These are phyloP conservation scores for Lippia alba DNA, from an alignment of 305 asterid genomes.

Conservation along the genomic window DNA sequence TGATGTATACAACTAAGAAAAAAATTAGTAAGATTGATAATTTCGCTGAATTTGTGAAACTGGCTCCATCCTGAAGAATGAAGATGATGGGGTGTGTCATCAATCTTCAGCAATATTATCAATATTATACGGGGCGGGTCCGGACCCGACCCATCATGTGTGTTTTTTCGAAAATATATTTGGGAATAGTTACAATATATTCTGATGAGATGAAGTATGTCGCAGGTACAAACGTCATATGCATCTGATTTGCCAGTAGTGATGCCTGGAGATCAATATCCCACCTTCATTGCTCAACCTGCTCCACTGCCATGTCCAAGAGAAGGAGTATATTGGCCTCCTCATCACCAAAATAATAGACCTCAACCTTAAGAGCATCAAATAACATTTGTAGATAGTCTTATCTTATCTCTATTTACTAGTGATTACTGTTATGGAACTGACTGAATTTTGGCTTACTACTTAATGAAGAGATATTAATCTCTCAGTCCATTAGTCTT, in stretches of 20 bases:
- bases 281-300: slow-evolving; percentile 85
- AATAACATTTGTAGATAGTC: slow-evolving; percentile 16
- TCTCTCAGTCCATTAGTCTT: neutral
- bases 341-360: slow-evolving; percentile 54
- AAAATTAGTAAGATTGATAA: too few species aligned
- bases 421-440: neutral
- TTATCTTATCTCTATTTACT: neutral
- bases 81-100: too few species aligned
- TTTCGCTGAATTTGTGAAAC: too few species aligned
- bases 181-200: neutral
- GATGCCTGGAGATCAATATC: slow-evolving; percentile 89
- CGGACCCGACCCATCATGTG: too few species aligned
- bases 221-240: slow-evolving; percentile 53
- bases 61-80: too few species aligned
- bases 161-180: neutral
- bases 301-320: slow-evolving; percentile 81
- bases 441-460: slow-evolving; percentile 7
- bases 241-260: slow-evolving; percentile 70
- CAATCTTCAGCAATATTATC: too few species aligned
- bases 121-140: too few species aligned
- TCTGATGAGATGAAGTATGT: slow-evolving; percentile 18
- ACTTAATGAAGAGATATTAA: neutral
- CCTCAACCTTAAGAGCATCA: slow-evolving; percentile 27
- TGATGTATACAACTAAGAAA: too few species aligned
- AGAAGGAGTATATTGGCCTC: slow-evolving; percentile 69